Percentiles rank a stretch among this genome's conserved stretches.
phyloP scores from a whole-genome alignment of 2,329 filamentous ascomycete genomes.

The Acephala macrosclerotiorum region DNA sequence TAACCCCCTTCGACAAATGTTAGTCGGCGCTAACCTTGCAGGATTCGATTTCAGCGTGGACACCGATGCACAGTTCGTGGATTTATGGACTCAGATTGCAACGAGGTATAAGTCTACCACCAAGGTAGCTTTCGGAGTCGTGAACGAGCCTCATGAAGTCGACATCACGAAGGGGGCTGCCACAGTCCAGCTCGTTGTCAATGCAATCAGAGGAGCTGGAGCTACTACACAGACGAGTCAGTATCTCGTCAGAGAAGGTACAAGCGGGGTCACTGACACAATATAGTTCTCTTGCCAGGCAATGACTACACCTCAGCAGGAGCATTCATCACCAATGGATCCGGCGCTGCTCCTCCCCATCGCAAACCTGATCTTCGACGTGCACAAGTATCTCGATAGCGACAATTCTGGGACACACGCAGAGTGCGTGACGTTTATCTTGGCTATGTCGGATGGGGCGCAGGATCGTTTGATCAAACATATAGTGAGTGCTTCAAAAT shows the following conservation, averaged over 20 bases:
- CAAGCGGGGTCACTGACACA: background rate
- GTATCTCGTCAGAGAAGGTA: background rate
- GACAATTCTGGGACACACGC: slow-evolving; percentile 61
- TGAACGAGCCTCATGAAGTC: slow-evolving; percentile 62
- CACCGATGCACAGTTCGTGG: slow-evolving; percentile 61
- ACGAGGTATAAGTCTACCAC: slow-evolving; percentile 58
- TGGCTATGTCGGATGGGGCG: slow-evolving; percentile 48
- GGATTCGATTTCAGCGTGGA: slow-evolving; percentile 57
- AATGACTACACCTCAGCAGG: slow-evolving; percentile 63
- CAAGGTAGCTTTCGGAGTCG: slow-evolving; percentile 68
- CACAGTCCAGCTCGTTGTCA: slow-evolving; percentile 67
- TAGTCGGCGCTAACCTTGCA: slow-evolving; percentile 40
- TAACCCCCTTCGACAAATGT: slow-evolving; percentile 2
- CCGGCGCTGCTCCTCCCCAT: slow-evolving; percentile 59
- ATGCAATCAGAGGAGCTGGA: slow-evolving; percentile 68
- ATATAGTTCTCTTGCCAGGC: slow-evolving; percentile 63
- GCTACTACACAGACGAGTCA: slow-evolving; percentile 62
- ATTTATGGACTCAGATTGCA: slow-evolving; percentile 65
- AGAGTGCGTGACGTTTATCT: slow-evolving; percentile 55
- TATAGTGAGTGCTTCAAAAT: slow-evolving; percentile 29
- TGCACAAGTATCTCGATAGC: slow-evolving; percentile 68
- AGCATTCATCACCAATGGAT: slow-evolving; percentile 56
- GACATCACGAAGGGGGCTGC: slow-evolving; percentile 61
- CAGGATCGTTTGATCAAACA: slow-evolving; percentile 43
- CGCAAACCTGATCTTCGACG: slow-evolving; percentile 60